Evolutionary conservation across 352 stramenopile genomes (phyloP).

Genomic region (Pythium sukuiense): DNA sequence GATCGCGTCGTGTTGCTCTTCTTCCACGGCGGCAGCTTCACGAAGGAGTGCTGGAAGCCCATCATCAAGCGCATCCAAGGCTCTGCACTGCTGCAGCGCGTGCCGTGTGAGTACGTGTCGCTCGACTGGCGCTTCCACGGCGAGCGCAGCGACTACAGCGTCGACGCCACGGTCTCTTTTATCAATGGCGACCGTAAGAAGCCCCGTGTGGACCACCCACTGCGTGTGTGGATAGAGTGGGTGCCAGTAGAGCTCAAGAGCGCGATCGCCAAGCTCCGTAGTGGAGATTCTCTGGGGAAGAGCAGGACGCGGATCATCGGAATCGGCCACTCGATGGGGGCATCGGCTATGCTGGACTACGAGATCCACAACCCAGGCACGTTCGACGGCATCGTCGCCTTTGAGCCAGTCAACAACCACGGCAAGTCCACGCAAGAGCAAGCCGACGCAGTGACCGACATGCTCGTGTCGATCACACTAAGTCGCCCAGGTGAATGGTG

Average conservation of each 20-base stretch:
- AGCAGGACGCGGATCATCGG: conserved; percentile 18
- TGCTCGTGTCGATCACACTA: not conserved
- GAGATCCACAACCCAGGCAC: conserved; percentile 16
- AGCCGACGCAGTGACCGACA: not conserved
- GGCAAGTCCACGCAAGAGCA: not conserved
- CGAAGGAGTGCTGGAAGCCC: conserved; percentile 39
- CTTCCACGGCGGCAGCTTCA: conserved; percentile 41
- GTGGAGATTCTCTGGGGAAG: not conserved
- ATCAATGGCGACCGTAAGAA: conserved; percentile 3
- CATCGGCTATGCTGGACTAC: conserved; percentile 1
- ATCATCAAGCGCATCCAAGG: conserved; percentile 35
- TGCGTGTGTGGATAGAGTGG: conserved; percentile 7
- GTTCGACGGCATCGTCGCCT: conserved; percentile 13
- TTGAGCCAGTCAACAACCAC: conserved; percentile 8
- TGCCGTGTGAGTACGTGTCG: conserved; percentile 26
- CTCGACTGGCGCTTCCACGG: conserved; percentile 47
- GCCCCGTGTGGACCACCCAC: conserved; percentile 32
- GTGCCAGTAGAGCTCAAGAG: not conserved
- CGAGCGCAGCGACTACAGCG: conserved; percentile 28
- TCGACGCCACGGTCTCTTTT: conserved; percentile 26
- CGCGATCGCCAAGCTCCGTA: not conserved
- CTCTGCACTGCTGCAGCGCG: conserved; percentile 23
- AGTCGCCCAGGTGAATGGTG: not conserved
- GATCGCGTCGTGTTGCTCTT: conserved; percentile 33
- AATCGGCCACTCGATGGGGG: conserved; percentile 23